A percentile compares a stretch with the other conserved stretches of the same genome.
phyloP scores from a whole-genome alignment of 2,329 filamentous ascomycete genomes.

The Thermomyces lanuginosus region DNA sequence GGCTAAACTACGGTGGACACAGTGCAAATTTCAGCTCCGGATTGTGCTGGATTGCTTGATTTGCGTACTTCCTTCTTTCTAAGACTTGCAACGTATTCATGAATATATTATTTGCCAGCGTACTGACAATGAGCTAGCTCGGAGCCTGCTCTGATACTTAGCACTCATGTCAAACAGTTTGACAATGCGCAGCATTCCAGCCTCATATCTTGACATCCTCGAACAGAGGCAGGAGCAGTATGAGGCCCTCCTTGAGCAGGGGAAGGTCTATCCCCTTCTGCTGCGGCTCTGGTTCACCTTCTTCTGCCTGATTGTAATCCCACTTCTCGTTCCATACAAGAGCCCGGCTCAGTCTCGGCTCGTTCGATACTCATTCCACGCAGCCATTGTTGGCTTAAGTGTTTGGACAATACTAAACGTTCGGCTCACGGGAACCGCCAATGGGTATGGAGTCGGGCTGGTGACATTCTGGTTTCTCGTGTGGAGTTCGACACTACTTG shows the following conservation, averaged over 20 bases:
- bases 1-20: too few relatives aligned
- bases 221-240: constrained; percentile 11
- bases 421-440: constrained; percentile 34
- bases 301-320: constrained; percentile 26
- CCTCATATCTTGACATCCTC: constrained; percentile 16
- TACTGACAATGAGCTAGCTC: too few relatives aligned
- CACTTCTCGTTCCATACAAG: constrained; percentile 36
- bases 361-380: constrained; percentile 32
- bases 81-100: too few relatives aligned
- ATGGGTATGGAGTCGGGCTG: constrained; percentile 40
- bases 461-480: constrained; percentile 38
- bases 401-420: constrained; percentile 28
- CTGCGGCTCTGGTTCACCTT: constrained; percentile 20
- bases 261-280: constrained; percentile 18
- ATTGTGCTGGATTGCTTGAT: too few relatives aligned
- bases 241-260: constrained; percentile 13
- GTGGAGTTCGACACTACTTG: constrained; percentile 36
- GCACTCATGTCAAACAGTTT: too few relatives aligned
- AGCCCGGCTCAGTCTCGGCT: constrained; percentile 15
- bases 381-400: constrained; percentile 27
- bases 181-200: constrained; percentile 9
- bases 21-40: too few relatives aligned
- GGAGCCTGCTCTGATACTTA: too few relatives aligned
- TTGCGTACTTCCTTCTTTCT: too few relatives aligned
- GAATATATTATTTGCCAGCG: too few relatives aligned